Conservation (phyloP, 352 stramenopile genomes). For the Phytophthora brassicae region DNA sequence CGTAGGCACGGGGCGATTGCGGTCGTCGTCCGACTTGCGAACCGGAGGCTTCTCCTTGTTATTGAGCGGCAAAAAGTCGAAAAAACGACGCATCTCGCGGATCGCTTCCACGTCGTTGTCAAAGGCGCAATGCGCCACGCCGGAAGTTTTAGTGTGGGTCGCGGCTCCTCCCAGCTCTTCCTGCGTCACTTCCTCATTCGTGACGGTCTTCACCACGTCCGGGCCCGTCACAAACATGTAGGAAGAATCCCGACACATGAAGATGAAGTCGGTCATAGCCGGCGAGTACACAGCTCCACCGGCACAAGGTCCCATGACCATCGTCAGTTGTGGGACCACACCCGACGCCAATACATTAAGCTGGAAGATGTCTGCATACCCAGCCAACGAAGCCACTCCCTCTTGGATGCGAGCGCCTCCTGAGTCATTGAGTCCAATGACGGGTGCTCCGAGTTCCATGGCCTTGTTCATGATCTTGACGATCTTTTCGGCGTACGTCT, state of each 20-base stretch:
- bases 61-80: slow-evolving; percentile 96
- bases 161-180: slow-evolving; percentile 93
- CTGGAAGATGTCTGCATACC: slow-evolving; percentile 99
- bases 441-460: slow-evolving; percentile 92
- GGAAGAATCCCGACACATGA: slow-evolving; percentile 96
- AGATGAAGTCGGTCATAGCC: slow-evolving; percentile 99
- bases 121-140: slow-evolving; percentile 95
- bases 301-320: slow-evolving; percentile 98
- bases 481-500: slow-evolving; percentile 98
- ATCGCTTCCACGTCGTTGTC: slow-evolving; percentile 97
- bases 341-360: slow-evolving; percentile 95
- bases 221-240: slow-evolving; percentile 99
- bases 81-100: slow-evolving; percentile 92
- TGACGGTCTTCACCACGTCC: slow-evolving; percentile 98
- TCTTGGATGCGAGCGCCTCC: slow-evolving; percentile 98
- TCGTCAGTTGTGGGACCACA: slow-evolving; percentile 95
- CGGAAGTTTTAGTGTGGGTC: slow-evolving; percentile 95
- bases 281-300: slow-evolving; percentile 95
- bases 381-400: slow-evolving; percentile 95
- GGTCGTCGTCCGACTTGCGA: slow-evolving; percentile 85
- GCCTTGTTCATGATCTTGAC: slow-evolving; percentile 99
- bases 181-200: slow-evolving; percentile 96
- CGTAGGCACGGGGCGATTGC: slow-evolving; percentile 81
- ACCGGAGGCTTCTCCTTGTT: slow-evolving; percentile 87
- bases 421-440: slow-evolving; percentile 98